These are phyloP conservation scores for Cladobotryum protrusum DNA, from an alignment of 2,329 filamentous ascomycete species.

Conservation along the genomic window DNA sequence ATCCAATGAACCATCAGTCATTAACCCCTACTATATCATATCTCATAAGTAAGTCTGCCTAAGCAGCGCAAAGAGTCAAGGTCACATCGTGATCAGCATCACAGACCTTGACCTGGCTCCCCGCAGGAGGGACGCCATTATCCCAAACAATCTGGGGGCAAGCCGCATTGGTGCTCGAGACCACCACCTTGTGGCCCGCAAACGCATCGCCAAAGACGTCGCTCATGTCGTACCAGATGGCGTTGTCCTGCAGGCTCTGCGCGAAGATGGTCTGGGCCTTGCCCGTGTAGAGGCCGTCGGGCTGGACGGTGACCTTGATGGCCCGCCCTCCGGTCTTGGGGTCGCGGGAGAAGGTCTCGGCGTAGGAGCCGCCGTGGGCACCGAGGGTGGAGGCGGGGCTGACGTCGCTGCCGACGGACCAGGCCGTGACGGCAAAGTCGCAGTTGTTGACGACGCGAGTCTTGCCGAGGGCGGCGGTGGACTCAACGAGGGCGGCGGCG, in stretches of 20 bases:
- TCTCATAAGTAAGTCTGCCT: neutral
- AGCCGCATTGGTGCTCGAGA: slow-evolving; percentile 21
- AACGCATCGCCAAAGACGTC: slow-evolving; percentile 36
- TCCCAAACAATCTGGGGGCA: slow-evolving; percentile 33
- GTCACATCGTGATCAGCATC: slow-evolving; percentile 25
- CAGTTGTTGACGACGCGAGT: slow-evolving; percentile 34
- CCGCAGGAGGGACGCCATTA: slow-evolving; percentile 27
- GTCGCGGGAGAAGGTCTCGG: slow-evolving; percentile 29
- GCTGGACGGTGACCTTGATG: slow-evolving; percentile 30
- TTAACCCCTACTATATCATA: neutral
- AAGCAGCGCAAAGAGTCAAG: slow-evolving; percentile 29
- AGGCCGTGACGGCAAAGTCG: slow-evolving; percentile 28
- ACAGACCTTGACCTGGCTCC: slow-evolving; percentile 34
- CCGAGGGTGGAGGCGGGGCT: slow-evolving; percentile 21
- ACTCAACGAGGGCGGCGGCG: slow-evolving; percentile 4
- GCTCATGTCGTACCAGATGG: slow-evolving; percentile 35
- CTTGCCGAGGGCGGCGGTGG: slow-evolving; percentile 24
- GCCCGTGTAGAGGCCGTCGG: slow-evolving; percentile 33
- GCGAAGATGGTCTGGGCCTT: slow-evolving; percentile 35
- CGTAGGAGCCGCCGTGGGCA: slow-evolving; percentile 22
- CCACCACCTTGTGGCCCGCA: slow-evolving; percentile 25
- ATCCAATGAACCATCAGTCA: too few relatives aligned
- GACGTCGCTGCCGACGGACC: slow-evolving; percentile 32
- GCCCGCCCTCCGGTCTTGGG: slow-evolving; percentile 32
- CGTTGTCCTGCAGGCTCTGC: slow-evolving; percentile 29